These are phyloP conservation scores for Aspergillus unguis DNA, from an alignment of 2,329 filamentous ascomycete species.

Conservation along the genomic window DNA sequence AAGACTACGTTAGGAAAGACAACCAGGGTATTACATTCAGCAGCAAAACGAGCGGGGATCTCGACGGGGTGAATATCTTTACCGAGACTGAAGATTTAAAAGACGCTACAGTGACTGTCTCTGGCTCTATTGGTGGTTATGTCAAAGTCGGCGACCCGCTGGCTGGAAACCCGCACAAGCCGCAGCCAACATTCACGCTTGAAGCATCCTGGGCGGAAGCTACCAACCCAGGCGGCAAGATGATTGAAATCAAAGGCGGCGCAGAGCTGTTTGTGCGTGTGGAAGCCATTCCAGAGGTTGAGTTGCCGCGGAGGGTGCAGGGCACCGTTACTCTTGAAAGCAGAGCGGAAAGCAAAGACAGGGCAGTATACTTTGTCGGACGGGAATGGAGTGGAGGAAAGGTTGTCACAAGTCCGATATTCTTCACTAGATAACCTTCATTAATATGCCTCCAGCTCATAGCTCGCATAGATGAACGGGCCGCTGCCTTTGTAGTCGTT, in stretches of 20 bases:
- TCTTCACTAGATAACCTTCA: too few relatives aligned
- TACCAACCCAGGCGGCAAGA: neutral
- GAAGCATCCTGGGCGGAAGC: neutral
- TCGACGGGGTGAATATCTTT: neutral
- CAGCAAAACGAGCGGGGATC: neutral
- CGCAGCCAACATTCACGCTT: neutral
- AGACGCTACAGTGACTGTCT: neutral
- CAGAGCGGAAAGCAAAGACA: neutral
- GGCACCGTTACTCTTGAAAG: neutral
- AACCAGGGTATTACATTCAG: neutral
- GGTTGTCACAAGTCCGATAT: too few relatives aligned
- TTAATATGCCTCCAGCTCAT: slow-evolving; percentile 13
- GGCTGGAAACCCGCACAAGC: neutral
- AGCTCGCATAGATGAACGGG: slow-evolving; percentile 18
- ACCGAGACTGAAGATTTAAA: neutral
- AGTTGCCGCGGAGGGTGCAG: neutral
- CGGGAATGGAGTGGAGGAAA: neutral
- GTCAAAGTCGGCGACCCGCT: neutral
- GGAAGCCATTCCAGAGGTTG: neutral
- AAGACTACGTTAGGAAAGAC: neutral
- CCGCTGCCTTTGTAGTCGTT: slow-evolving; percentile 17
- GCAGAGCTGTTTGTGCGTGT: neutral
- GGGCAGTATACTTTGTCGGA: neutral
- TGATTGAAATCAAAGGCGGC: neutral
- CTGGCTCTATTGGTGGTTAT: neutral